Percentiles rank a stretch among this genome's conserved stretches.
phyloP scores from a whole-genome alignment of 139 green algal species.

The Chlorella sp. region DNA sequence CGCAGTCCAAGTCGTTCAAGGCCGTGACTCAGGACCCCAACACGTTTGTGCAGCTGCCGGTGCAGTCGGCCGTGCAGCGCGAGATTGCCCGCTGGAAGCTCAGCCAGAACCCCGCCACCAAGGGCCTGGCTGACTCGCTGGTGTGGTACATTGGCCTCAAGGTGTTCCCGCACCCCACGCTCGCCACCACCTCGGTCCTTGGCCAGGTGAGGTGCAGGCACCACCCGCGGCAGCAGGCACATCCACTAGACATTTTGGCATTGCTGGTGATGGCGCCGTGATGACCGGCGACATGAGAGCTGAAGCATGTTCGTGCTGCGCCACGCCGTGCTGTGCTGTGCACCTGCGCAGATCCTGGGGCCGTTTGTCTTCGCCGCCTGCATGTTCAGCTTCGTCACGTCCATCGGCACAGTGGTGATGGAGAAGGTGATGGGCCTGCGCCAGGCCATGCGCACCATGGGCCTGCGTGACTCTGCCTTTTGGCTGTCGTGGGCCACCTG shows the following conservation, averaged over 20 bases:
- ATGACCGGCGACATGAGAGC: no score
- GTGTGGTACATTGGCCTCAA: conserved; percentile 38
- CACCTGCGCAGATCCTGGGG: conserved; percentile 32
- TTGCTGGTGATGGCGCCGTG: no score
- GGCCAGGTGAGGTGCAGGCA: no score
- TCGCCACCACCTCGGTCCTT: conserved; percentile 56
- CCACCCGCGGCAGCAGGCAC: no score
- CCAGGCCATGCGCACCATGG: conserved; percentile 80
- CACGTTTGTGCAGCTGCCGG: conserved; percentile 70
- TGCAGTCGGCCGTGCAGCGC: conserved; percentile 71
- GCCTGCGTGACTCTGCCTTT: conserved; percentile 81
- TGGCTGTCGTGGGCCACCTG: conserved; percentile 75
- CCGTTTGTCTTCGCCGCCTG: conserved; percentile 89
- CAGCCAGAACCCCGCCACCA: conserved; percentile 5
- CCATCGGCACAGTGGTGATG: conserved; percentile 59
- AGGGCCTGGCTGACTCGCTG: conserved; percentile 11
- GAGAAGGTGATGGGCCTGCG: conserved; percentile 69
- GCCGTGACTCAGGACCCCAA: conserved; percentile 61
- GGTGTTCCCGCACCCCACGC: conserved; percentile 75
- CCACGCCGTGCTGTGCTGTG: no score
- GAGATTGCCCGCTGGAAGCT: conserved; percentile 56
- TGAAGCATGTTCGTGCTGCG: no score
- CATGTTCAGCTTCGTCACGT: conserved; percentile 86
- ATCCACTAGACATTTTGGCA: no score
- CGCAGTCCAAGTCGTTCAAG: conserved; percentile 68